Base-by-base conservation (phyloP, 2,329 filamentous ascomycete genomes). In the Bipolaris cookei region DNA sequence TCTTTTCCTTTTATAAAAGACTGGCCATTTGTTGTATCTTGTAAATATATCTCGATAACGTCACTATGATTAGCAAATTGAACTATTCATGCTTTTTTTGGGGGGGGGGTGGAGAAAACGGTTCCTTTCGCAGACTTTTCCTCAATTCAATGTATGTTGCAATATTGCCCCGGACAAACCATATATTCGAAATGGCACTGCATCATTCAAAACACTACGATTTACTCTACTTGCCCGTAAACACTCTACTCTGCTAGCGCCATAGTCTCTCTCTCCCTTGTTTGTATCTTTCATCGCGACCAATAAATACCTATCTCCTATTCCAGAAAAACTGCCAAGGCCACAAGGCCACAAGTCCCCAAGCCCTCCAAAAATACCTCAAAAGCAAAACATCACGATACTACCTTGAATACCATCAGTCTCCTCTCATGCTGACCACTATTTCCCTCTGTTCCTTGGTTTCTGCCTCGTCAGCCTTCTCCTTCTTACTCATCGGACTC, bases 401-500 rank as follows among this genome's bases (percentile, higher is more conserved):
- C 10, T 34, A 6, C 10, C 16, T 8, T 3, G 6, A n/a, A 0
- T 3, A 8, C 28, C 18, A 18, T 56, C 43, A 53, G 11, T 45
- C 35, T 8, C 54, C 54, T 2, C 42, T 56, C 54, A 53, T 23
- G 5, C 43, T 23, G 6, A 48, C 37, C 14, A 53, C 50, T 2
- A 37, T 23, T 7, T 37, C 32, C 1, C 44, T 45, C 16, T 53
- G 28, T 16, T 34, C 14, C 8, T 47, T 30, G 4, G 2, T 8
- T n/a, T 30, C 37, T 4, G 13, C 44, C 41, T 53, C 30, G 14
- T 43, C 50, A 18, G 59, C 60, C 39, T 61, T 67, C 56, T 68
- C 66, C 54, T 65, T 71, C 62, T 74, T 74, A 16, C 56, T 59
- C 44, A 61, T 34, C 13, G 68, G 68, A 38, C 66, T 72, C 25